Conservation (phyloP, 176 grass and related monocot species). For the Bothriochloa decipiens region DNA sequence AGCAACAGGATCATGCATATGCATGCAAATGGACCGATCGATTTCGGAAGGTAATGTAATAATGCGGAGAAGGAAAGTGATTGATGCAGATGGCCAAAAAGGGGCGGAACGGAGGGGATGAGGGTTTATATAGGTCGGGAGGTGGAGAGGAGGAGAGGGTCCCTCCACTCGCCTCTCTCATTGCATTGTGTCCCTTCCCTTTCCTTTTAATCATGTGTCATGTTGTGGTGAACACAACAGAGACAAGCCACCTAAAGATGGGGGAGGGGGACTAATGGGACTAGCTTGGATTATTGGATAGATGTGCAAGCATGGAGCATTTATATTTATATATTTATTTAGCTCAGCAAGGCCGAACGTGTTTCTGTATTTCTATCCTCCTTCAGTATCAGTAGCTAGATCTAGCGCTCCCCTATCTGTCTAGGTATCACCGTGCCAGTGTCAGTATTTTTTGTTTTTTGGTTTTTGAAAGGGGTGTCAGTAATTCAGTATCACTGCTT, state of each 20-base stretch:
- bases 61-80: constrained; percentile 24
- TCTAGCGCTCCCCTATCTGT: background rate
- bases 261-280: background rate
- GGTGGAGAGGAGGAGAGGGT: background rate
- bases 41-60: constrained; percentile 5
- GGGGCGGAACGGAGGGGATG: background rate
- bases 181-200: background rate
- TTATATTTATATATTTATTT: background rate
- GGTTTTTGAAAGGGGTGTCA: too few species aligned
- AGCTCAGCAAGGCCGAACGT: background rate
- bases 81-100: constrained; percentile 10
- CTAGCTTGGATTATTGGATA: background rate
- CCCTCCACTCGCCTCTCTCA: constrained; percentile 39
- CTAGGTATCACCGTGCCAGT: background rate
- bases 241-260: background rate
- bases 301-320: background rate
- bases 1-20: constrained; percentile 47
- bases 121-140: constrained; percentile 8
- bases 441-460: too few species aligned
- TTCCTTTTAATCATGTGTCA: background rate
- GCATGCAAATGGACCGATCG: background rate
- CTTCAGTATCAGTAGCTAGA: background rate
- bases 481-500: background rate
- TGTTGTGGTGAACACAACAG: background rate
- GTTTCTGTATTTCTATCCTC: background rate